Evolutionary conservation across 2,329 filamentous ascomycete species (phyloP), one percentile per base, ranked within the genome.

Genomic region (Alternaria panax): DNA sequence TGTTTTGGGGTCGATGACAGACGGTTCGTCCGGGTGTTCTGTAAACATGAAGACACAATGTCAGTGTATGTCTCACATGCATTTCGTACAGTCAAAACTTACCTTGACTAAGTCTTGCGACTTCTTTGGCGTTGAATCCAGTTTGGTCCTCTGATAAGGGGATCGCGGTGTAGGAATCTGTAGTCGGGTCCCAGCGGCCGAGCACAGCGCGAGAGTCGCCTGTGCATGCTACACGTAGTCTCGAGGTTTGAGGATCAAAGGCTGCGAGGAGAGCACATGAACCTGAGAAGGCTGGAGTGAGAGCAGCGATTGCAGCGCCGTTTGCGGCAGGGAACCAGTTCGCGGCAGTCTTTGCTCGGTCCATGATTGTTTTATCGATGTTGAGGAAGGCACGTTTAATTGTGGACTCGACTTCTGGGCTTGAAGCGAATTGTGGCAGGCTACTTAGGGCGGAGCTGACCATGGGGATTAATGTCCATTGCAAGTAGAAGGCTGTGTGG

Each of bases 181-280:
- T 54, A 0, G 80, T 70, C 0, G 77, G 52, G 12, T 82, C 79
- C 76, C 82, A 80, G 60, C 80, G 74, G 1, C 88, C 89, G 0
- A 90, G 80, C 0, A 91, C 87, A 11, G 88, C 88, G 34, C 88
- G 83, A 1, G 87, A 90, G 75, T 92, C 89, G 0, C 90, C 90
- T 0, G 86, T 85, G 62, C 87, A 88, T 0, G 89, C 89, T 2
- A 90, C 87, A 24, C 86, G 84, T 0, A 92, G 76, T 0, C 79
- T 85, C 5, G 80, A 80, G 1, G 80, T 79, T 0, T 66, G 58
- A 0, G 86, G 82, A 61, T 92, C 87, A 68, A 86, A 90, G 2
- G 90, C 76, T 0, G 87, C 82, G 2, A 91, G 79, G 1, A 90
- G 78, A 11, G 88, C 88, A 64, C 88, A 90, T 4, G 87, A 89